A percentile compares a stretch with the other conserved stretches of the same genome.
Evolutionary conservation across 495 filamentous ascomycete genomes (phyloP).

Genomic region (Sabuloglossum arenarium): DNA sequence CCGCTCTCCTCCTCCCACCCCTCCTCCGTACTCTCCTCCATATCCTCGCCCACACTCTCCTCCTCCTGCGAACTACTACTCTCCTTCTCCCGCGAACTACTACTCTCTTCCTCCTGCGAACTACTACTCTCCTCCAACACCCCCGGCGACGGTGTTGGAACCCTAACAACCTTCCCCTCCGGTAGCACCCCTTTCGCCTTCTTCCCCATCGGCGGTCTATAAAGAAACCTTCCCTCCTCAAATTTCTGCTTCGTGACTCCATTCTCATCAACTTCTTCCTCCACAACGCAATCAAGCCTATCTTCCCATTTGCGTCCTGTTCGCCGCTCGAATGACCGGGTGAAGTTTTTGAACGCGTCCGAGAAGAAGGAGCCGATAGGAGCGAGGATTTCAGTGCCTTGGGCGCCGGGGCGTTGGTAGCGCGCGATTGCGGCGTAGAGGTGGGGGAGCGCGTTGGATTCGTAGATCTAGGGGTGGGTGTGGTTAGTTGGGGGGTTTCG

Average conservation of each 20-base stretch:
- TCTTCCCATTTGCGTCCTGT: conserved; percentile 6
- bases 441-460: conserved; percentile 24
- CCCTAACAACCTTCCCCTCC: too few relatives aligned
- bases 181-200: conserved; percentile 93
- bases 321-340: background rate
- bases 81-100: too few relatives aligned
- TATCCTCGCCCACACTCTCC: too few relatives aligned
- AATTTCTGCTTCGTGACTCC: conserved; percentile 91
- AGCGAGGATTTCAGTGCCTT: conserved; percentile 15
- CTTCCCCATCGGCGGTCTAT: conserved; percentile 81
- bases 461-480: conserved; percentile 24
- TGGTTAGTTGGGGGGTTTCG: background rate
- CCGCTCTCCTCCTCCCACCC: too few relatives aligned
- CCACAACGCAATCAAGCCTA: background rate
- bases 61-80: too few relatives aligned
- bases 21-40: too few relatives aligned
- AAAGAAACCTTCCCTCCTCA: conserved; percentile 42
- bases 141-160: too few relatives aligned
- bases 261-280: conserved; percentile 33
- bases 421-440: conserved; percentile 23
- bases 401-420: conserved; percentile 17
- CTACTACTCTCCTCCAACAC: too few relatives aligned
- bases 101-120: too few relatives aligned
- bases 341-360: conserved; percentile 1
- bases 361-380: conserved; percentile 9